Conservation (phyloP, 2,329 filamentous ascomycete species). For the Aspergillus chevalieri region DNA sequence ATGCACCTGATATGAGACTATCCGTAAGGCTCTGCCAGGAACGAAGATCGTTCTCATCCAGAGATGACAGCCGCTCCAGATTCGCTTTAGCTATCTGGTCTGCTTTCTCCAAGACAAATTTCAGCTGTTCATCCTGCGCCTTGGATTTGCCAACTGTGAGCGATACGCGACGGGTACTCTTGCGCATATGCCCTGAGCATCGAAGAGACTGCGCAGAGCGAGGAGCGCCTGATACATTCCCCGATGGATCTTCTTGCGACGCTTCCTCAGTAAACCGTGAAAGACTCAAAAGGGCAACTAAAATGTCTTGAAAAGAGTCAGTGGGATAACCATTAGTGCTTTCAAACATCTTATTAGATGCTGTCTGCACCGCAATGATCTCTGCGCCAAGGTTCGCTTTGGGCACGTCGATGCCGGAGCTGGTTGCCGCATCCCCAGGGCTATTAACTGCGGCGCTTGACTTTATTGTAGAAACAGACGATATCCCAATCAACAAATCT, state of each 20-base stretch:
- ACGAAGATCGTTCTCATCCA: slow-evolving; percentile 56
- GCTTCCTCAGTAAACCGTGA: slow-evolving; percentile 45
- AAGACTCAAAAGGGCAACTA: slow-evolving; percentile 68
- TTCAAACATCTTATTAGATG: slow-evolving; percentile 78
- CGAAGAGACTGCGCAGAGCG: slow-evolving; percentile 19
- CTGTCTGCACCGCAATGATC: slow-evolving; percentile 80
- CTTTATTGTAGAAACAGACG: slow-evolving; percentile 28
- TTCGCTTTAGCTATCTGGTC: slow-evolving; percentile 69
- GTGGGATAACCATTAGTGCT: slow-evolving; percentile 89
- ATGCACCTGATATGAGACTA: slow-evolving; percentile 45
- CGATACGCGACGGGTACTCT: slow-evolving; percentile 36
- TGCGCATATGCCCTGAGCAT: slow-evolving; percentile 27
- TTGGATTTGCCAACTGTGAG: slow-evolving; percentile 35
- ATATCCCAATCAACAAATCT: slow-evolving; percentile 67
- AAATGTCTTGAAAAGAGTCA: slow-evolving; percentile 68
- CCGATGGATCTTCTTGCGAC: slow-evolving; percentile 39
- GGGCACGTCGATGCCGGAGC: slow-evolving; percentile 39
- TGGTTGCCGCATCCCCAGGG: slow-evolving; percentile 19
- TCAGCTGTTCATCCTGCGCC: slow-evolving; percentile 39
- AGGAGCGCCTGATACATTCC: slow-evolving; percentile 50
- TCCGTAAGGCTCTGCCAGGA: slow-evolving; percentile 68
- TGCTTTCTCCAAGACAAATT: slow-evolving; percentile 63
- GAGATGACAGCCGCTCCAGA: slow-evolving; percentile 64
- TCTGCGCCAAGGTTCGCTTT: slow-evolving; percentile 67
- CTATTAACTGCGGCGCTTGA: slow-evolving; percentile 20